Evolutionary conservation across 2,329 filamentous ascomycete species (phyloP).

Genomic region (Akanthomyces uredinophilus): DNA sequence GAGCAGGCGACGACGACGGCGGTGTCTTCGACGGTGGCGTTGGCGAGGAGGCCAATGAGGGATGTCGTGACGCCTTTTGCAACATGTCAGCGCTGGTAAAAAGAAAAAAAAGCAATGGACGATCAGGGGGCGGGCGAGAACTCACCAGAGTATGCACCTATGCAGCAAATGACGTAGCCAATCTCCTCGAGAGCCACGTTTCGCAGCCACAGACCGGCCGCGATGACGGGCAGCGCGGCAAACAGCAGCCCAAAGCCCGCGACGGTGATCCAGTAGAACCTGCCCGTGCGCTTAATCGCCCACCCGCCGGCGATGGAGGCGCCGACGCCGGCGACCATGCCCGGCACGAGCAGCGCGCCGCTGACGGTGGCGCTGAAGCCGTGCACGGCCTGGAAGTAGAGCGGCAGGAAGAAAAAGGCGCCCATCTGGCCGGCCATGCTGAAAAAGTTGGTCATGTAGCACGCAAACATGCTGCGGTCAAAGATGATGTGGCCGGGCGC

Average conservation of each 20-base stretch:
- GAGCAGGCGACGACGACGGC: constrained; percentile 73
- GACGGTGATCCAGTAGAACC: constrained; percentile 66
- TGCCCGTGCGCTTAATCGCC: constrained; percentile 64
- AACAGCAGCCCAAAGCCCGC: constrained; percentile 47
- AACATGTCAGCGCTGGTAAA: neutral
- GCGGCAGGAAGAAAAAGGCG: constrained; percentile 65
- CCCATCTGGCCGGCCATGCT: constrained; percentile 53
- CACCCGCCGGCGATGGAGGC: constrained; percentile 62
- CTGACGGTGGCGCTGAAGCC: constrained; percentile 58
- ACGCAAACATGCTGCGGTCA: constrained; percentile 58
- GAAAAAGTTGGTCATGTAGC: constrained; percentile 70
- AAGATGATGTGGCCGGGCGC: constrained; percentile 71
- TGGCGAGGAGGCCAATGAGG: constrained; percentile 67
- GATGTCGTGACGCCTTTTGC: constrained; percentile 61
- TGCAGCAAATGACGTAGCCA: constrained; percentile 47
- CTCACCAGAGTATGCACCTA: constrained; percentile 35
- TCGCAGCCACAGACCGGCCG: constrained; percentile 45
- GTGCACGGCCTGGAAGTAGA: constrained; percentile 72
- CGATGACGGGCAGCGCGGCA: constrained; percentile 47
- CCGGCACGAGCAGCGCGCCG: constrained; percentile 62
- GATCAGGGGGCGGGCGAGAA: no score
- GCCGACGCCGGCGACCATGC: constrained; percentile 54
- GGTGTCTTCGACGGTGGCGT: constrained; percentile 60
- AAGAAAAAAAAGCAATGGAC: neutral
- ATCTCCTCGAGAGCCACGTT: constrained; percentile 49